phyloP scores from a whole-genome alignment of 306 rosid genomes.

The Geum urbanum region DNA sequence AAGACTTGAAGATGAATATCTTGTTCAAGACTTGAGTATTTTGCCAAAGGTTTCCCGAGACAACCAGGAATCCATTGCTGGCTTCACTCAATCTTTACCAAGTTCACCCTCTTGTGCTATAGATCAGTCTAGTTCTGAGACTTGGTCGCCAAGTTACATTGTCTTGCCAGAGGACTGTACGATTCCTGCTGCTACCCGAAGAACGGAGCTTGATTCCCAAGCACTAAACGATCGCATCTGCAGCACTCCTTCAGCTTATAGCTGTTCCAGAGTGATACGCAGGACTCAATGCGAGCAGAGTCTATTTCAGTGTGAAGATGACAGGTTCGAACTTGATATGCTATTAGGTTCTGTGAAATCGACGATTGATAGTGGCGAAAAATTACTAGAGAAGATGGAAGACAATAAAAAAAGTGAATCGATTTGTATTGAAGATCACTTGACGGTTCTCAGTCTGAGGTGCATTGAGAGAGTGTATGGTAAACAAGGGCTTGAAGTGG shows the following conservation, averaged over 20 bases:
- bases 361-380: constrained; percentile 68
- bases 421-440: constrained; percentile 74
- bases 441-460: constrained; percentile 76
- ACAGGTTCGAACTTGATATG: constrained; percentile 96
- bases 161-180: background rate
- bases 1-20: constrained; percentile 71
- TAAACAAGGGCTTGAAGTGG: constrained; percentile 86
- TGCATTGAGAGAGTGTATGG: constrained; percentile 87
- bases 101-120: background rate
- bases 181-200: background rate
- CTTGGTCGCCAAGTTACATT: constrained; percentile 3
- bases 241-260: constrained; percentile 64
- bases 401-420: constrained; percentile 45
- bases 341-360: constrained; percentile 75
- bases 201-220: background rate
- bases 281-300: constrained; percentile 87
- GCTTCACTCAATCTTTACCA: constrained; percentile 75
- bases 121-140: background rate
- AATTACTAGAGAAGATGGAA: constrained; percentile 65
- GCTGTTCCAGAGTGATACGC: constrained; percentile 43
- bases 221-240: constrained; percentile 26
- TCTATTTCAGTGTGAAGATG: constrained; percentile 86
- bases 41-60: constrained; percentile 50
- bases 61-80: constrained; percentile 68
- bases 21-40: constrained; percentile 31